These are phyloP conservation scores for Tricholoma sp. DNA, from an alignment of 768 basidiomycete genomes.

Conservation along the genomic window DNA sequence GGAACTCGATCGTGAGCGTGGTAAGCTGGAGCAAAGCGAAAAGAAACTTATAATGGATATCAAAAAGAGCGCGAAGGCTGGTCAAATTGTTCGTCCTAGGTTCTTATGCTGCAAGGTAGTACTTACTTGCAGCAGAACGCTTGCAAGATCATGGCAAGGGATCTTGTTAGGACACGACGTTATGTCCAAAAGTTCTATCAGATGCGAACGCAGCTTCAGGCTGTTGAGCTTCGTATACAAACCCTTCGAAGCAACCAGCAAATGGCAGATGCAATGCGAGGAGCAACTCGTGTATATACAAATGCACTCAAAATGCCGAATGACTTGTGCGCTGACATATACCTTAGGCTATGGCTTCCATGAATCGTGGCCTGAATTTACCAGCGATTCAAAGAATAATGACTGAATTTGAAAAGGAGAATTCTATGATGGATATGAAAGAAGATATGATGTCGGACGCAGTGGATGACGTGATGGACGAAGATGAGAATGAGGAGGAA, in stretches of 20 bases:
- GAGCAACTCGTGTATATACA: constrained; percentile 80
- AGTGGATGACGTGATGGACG: constrained; percentile 86
- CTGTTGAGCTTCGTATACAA: constrained; percentile 92
- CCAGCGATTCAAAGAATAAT: constrained; percentile 94
- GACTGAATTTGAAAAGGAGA: constrained; percentile 98
- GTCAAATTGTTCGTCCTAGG: constrained; percentile 71
- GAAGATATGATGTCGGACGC: constrained; percentile 99
- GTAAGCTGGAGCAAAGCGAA: constrained; percentile 92
- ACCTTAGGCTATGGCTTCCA: constrained; percentile 96
- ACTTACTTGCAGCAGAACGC: constrained; percentile 62
- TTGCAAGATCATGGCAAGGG: constrained; percentile 99
- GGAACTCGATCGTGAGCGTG: constrained; percentile 93
- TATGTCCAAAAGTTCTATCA: constrained; percentile 98
- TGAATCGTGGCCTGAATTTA: constrained; percentile 95
- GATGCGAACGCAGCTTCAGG: constrained; percentile 98
- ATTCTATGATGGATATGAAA: constrained; percentile 99
- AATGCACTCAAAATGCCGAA: not conserved
- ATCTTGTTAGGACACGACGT: constrained; percentile 90
- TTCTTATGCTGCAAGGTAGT: constrained; percentile 5
- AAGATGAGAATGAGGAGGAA: constrained; percentile 94
- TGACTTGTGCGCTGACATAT: not conserved
- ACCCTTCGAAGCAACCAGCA: constrained; percentile 95
- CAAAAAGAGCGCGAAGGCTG: constrained; percentile 92
- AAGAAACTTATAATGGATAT: constrained; percentile 96
- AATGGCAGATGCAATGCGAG: constrained; percentile 99